phyloP scores from a whole-genome alignment of 805 yeast genomes.

The Blastobotrys mokoenaii region DNA sequence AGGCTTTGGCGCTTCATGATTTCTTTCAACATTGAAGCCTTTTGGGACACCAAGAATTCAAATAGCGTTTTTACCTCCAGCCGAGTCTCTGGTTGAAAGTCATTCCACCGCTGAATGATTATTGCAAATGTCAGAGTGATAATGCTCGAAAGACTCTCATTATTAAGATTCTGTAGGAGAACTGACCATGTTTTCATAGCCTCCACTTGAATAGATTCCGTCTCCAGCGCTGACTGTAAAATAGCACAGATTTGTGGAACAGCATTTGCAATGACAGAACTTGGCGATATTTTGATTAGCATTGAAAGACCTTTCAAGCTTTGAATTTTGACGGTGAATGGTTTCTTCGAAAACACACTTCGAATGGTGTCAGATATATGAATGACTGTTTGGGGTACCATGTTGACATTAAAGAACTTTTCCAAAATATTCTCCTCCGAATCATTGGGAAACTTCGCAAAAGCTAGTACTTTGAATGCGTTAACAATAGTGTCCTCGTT shows the following conservation, averaged over 20 bases:
- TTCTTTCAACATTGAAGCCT: constrained; percentile 12
- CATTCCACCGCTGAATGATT: constrained; percentile 57
- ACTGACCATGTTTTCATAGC: constrained; percentile 63
- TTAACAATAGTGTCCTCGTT: constrained; percentile 6
- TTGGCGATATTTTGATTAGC: constrained; percentile 45
- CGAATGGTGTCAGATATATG: constrained; percentile 72
- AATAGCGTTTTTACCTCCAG: constrained; percentile 46
- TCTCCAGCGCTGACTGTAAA: constrained; percentile 68
- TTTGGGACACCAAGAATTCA: constrained; percentile 22
- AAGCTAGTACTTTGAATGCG: constrained; percentile 11
- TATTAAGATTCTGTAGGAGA: constrained; percentile 48
- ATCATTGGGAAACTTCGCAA: constrained; percentile 7
- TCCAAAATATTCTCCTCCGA: not conserved
- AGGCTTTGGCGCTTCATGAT: constrained; percentile 19
- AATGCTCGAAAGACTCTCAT: constrained; percentile 52
- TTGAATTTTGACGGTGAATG: constrained; percentile 61
- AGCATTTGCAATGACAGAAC: constrained; percentile 49
- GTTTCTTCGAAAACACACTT: constrained; percentile 61
- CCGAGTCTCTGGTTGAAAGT: constrained; percentile 43
- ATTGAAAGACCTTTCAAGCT: constrained; percentile 69
- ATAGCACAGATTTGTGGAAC: constrained; percentile 83
- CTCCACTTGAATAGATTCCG: constrained; percentile 46
- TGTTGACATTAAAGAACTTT: constrained; percentile 40
- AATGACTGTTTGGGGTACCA: constrained; percentile 55
- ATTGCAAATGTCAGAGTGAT: constrained; percentile 69